Evolutionary conservation across 129 eudicot species (phyloP).

Genomic region (Tanacetum coccineum): DNA sequence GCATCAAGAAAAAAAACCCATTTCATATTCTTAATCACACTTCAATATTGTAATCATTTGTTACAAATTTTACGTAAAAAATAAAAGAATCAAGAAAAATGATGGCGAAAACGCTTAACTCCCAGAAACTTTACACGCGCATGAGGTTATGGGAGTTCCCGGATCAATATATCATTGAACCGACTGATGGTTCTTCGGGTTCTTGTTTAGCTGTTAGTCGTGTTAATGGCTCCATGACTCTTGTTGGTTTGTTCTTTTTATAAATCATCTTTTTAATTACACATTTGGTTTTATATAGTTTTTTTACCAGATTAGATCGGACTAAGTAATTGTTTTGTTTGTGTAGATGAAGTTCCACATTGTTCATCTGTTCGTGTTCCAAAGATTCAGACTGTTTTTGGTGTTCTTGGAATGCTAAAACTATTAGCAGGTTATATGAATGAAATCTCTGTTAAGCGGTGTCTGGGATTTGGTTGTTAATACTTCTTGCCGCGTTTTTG

Average conservation of each 20-base stretch:
- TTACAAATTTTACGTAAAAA: neutral
- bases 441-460: too few species aligned
- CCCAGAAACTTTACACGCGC: slow-evolving; percentile 58
- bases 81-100: slow-evolving; percentile 8
- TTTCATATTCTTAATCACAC: too few species aligned
- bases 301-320: too few species aligned
- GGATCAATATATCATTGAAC: slow-evolving; percentile 74
- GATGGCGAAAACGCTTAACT: slow-evolving; percentile 69
- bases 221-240: slow-evolving; percentile 60
- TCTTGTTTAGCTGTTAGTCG: slow-evolving; percentile 71
- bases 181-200: slow-evolving; percentile 75
- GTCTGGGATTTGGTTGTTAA: too few species aligned
- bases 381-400: slow-evolving; percentile 65
- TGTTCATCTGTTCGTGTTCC: slow-evolving; percentile 46
- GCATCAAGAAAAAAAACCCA: too few species aligned
- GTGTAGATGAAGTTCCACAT: slow-evolving; percentile 65
- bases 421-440: slow-evolving; percentile 75
- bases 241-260: slow-evolving; percentile 38
- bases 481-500: too few species aligned
- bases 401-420: slow-evolving; percentile 83
- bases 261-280: neutral
- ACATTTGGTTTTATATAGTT: neutral
- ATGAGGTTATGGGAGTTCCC: slow-evolving; percentile 94
- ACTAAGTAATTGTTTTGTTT: slow-evolving; percentile 13
- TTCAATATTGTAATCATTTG: too few species aligned